A percentile compares a stretch with the other conserved stretches of the same genome.
phyloP scores from a whole-genome alignment of 768 basidiomycete genomes.

The Boletus fagicola region DNA sequence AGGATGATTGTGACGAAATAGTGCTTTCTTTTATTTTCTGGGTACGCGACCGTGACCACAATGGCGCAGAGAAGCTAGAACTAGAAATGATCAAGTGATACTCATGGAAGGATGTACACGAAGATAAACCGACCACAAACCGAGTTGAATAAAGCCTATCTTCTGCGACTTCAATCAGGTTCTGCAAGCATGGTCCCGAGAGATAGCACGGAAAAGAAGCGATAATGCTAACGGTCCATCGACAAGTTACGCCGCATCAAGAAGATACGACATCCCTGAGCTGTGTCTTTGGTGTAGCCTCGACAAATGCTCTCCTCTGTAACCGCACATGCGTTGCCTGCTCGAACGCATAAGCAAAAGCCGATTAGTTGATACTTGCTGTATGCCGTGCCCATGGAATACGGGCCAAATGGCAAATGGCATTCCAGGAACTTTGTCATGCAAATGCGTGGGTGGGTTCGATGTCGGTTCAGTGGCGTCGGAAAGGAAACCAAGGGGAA shows the following conservation, averaged over 20 bases:
- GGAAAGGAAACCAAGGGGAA: constrained; percentile 42
- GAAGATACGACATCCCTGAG: constrained; percentile 32
- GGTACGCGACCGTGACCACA: no score
- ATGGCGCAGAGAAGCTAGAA: no score
- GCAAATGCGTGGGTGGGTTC: constrained; percentile 37
- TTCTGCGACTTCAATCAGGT: background rate
- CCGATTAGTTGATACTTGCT: constrained; percentile 43
- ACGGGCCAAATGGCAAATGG: constrained; percentile 44
- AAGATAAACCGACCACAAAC: no score
- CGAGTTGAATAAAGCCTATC: background rate
- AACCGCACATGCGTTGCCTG: constrained; percentile 56
- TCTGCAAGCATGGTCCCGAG: no score
- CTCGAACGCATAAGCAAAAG: constrained; percentile 49
- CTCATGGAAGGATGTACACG: no score
- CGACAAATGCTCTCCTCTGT: constrained; percentile 44
- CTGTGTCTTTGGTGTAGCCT: constrained; percentile 58
- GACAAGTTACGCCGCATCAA: background rate
- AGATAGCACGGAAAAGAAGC: background rate
- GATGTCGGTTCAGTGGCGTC: constrained; percentile 29
- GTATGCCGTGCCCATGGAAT: constrained; percentile 45
- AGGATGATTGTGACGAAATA: no score
- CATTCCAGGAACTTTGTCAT: constrained; percentile 35
- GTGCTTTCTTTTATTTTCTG: no score
- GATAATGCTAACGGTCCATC: background rate
- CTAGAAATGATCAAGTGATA: no score